Percentiles rank a stretch among this genome's conserved stretches.
phyloP scores from a whole-genome alignment of 192 early-diverging fungal genomes.

The Coemansia asiatica region DNA sequence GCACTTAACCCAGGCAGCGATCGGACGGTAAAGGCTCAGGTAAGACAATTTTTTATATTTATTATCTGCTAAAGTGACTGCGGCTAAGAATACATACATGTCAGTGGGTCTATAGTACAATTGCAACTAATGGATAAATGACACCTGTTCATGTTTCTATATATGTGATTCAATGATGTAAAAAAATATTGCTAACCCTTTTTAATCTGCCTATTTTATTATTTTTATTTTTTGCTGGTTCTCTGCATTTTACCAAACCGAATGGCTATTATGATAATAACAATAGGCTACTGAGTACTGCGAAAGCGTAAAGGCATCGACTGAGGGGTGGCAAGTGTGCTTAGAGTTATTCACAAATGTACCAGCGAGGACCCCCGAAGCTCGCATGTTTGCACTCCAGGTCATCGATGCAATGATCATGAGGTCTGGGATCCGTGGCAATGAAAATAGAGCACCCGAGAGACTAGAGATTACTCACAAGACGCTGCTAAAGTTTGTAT shows the following conservation, averaged over 20 bases:
- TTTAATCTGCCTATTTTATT: too few relatives aligned
- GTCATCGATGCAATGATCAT: conserved; percentile 64
- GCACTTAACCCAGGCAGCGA: conserved; percentile 73
- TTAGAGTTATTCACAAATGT: conserved; percentile 73
- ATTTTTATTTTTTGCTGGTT: too few relatives aligned
- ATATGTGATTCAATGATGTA: too few relatives aligned
- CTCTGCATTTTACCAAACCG: not conserved
- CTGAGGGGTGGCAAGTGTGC: conserved; percentile 85
- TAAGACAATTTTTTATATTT: conserved; percentile 35
- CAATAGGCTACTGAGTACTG: conserved; percentile 77
- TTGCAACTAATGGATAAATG: not conserved
- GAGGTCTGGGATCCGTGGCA: conserved; percentile 27
- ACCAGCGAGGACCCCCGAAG: conserved; percentile 74
- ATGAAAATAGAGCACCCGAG: conserved; percentile 30
- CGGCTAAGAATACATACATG: too few relatives aligned
- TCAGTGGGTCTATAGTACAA: not conserved
- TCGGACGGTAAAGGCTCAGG: conserved; percentile 70
- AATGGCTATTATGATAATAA: not conserved
- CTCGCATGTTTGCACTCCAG: conserved; percentile 84
- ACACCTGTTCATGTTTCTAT: too few relatives aligned
- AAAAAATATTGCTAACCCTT: too few relatives aligned
- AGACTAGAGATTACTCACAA: conserved; percentile 34
- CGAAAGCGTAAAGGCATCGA: conserved; percentile 71
- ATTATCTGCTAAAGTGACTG: not conserved
- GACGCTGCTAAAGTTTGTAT: conserved; percentile 42